Evolutionary conservation across 805 yeast species (phyloP).

Genomic region (Saturnispora besseyi): DNA sequence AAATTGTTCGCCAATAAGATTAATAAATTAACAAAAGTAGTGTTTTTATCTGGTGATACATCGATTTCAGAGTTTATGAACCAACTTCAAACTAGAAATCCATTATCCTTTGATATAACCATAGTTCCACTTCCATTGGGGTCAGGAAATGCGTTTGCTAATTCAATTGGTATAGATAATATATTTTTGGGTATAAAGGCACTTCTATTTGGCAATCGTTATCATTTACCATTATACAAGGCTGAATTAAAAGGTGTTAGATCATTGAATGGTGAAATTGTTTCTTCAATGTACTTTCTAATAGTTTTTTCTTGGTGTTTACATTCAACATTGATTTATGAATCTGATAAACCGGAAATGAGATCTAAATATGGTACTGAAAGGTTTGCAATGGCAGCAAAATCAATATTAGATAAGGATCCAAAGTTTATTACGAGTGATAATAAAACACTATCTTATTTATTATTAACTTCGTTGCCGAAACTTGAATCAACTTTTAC

Average conservation of each 20-base stretch:
- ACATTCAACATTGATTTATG: constrained; percentile 79
- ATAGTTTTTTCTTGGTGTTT: constrained; percentile 80
- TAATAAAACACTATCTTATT: constrained; percentile 40
- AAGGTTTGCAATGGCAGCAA: constrained; percentile 65
- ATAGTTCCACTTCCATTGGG: constrained; percentile 60
- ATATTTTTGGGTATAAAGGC: constrained; percentile 30
- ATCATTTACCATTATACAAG: constrained; percentile 35
- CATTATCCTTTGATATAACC: background rate
- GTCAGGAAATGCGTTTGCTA: constrained; percentile 76
- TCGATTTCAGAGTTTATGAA: constrained; percentile 72
- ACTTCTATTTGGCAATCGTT: constrained; percentile 23
- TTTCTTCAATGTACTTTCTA: constrained; percentile 25
- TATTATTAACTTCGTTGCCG: constrained; percentile 46
- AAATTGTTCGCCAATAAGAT: constrained; percentile 21
- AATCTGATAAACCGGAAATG: constrained; percentile 62
- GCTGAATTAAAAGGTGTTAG: constrained; percentile 35
- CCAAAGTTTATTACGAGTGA: constrained; percentile 35
- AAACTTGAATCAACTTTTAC: constrained; percentile 51
- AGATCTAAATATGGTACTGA: constrained; percentile 48
- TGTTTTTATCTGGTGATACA: constrained; percentile 77
- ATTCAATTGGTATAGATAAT: constrained; percentile 40
- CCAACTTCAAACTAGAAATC: background rate
- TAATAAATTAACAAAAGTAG: constrained; percentile 5
- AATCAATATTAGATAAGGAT: constrained; percentile 36
- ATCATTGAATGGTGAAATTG: background rate